phyloP scores from a whole-genome alignment of 78 protist genomes.

The Creolimax fragrantissima region DNA sequence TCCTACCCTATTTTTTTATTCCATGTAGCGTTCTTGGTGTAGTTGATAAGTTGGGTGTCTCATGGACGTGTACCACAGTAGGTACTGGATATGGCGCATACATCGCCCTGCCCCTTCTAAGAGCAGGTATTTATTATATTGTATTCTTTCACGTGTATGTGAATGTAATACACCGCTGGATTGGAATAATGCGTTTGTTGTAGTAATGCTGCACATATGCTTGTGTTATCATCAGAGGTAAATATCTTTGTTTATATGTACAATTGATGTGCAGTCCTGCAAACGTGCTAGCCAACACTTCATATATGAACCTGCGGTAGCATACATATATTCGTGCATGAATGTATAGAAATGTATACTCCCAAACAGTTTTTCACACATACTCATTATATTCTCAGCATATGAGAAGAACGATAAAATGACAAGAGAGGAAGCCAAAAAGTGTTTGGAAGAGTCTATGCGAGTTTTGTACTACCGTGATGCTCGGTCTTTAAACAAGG shows the following conservation, averaged over 20 bases:
- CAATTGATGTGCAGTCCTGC: too few relatives aligned
- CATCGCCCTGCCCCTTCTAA: slow-evolving; percentile 36
- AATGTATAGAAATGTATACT: too few relatives aligned
- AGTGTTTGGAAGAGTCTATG: slow-evolving; percentile 53
- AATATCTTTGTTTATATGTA: not conserved
- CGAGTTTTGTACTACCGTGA: slow-evolving; percentile 83
- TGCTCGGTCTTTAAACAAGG: slow-evolving; percentile 64
- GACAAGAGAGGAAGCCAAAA: slow-evolving; percentile 39
- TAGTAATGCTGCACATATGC: not conserved
- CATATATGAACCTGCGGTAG: not conserved
- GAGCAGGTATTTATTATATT: not conserved
- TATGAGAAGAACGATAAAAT: slow-evolving; percentile 19
- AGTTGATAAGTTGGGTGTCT: slow-evolving; percentile 27
- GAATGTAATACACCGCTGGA: too few relatives aligned
- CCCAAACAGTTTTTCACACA: too few relatives aligned
- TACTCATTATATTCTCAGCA: too few relatives aligned
- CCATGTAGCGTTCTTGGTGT: slow-evolving; percentile 17
- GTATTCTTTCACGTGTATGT: not conserved
- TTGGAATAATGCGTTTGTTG: not conserved
- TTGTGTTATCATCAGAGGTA: not conserved
- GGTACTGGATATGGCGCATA: slow-evolving; percentile 88
- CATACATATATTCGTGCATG: not conserved
- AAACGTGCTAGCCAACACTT: too few relatives aligned
- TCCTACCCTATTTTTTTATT: not conserved
- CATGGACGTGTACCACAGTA: not conserved